These are phyloP conservation scores for Termitomyces sp. DNA, from an alignment of 768 basidiomycete species.

Conservation along the genomic window DNA sequence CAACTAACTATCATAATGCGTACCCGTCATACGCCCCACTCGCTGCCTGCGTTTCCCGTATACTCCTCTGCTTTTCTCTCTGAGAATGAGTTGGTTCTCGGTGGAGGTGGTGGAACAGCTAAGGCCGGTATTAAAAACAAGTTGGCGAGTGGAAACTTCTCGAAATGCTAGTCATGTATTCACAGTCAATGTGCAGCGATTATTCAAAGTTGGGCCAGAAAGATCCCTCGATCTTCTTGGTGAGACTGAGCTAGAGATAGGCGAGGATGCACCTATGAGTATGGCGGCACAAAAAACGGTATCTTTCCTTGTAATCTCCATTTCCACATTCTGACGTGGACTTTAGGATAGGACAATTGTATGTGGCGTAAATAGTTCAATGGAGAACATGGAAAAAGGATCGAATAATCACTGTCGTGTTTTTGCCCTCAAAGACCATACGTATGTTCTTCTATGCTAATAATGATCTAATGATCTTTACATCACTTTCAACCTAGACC, in stretches of 20 bases:
- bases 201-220: slow-evolving; percentile 56
- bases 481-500: slow-evolving; percentile 38
- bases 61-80: slow-evolving; percentile 81
- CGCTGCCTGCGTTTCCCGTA: slow-evolving; percentile 81
- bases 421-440: slow-evolving; percentile 51
- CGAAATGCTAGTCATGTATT: not conserved
- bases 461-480: not conserved
- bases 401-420: slow-evolving; percentile 84
- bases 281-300: slow-evolving; percentile 69
- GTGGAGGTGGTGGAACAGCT: slow-evolving; percentile 86
- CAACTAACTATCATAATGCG: slow-evolving; percentile 51
- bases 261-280: slow-evolving; percentile 97
- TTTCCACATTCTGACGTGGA: not conserved
- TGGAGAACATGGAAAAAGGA: slow-evolving; percentile 53
- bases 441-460: slow-evolving; percentile 33
- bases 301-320: slow-evolving; percentile 12
- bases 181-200: slow-evolving; percentile 38
- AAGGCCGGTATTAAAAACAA: slow-evolving; percentile 93
- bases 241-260: slow-evolving; percentile 71
- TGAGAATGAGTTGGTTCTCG: slow-evolving; percentile 68
- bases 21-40: slow-evolving; percentile 69
- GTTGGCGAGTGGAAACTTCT: slow-evolving; percentile 48
- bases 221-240: slow-evolving; percentile 48
- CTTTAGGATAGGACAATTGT: slow-evolving; percentile 48
- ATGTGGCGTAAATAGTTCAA: slow-evolving; percentile 84